phyloP scores from a whole-genome alignment of 2,329 filamentous ascomycete species.

The Aspergillus phoenicis region DNA sequence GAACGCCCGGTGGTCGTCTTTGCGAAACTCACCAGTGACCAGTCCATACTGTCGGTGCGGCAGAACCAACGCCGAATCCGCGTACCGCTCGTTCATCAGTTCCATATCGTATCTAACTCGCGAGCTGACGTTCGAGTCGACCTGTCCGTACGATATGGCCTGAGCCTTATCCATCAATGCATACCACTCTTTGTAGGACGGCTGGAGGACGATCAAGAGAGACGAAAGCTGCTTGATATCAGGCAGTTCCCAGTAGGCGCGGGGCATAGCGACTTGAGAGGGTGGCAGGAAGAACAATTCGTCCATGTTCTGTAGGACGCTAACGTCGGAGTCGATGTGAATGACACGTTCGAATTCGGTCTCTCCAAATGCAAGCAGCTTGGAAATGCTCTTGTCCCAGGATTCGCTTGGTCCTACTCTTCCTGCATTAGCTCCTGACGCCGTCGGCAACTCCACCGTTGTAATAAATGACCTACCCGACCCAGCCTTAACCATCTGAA shows the following conservation, averaged over 20 bases:
- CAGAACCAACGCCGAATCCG: slow-evolving; percentile 60
- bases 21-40: slow-evolving; percentile 64
- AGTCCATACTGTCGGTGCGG: slow-evolving; percentile 66
- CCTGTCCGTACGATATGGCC: slow-evolving; percentile 32
- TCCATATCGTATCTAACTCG: slow-evolving; percentile 63
- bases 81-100: slow-evolving; percentile 65
- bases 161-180: slow-evolving; percentile 32
- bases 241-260: slow-evolving; percentile 69
- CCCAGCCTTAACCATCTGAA: slow-evolving; percentile 36
- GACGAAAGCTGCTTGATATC: slow-evolving; percentile 59
- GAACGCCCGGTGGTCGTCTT: slow-evolving; percentile 54
- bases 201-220: slow-evolving; percentile 64
- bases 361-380: slow-evolving; percentile 69
- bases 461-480: slow-evolving; percentile 23
- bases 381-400: slow-evolving; percentile 68
- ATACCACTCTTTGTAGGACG: slow-evolving; percentile 53
- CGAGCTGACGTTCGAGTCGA: slow-evolving; percentile 24
- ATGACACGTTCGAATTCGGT: slow-evolving; percentile 63
- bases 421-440: neutral
- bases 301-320: slow-evolving; percentile 66
- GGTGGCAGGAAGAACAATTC: slow-evolving; percentile 69
- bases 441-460: neutral
- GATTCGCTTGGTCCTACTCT: slow-evolving; percentile 44
- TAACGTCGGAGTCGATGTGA: slow-evolving; percentile 65
- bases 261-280: slow-evolving; percentile 66